Evolutionary conservation across 2,329 filamentous ascomycete species (phyloP), one percentile per base, ranked within the genome.

Genomic region (Chrysoporthe puriensis): DNA sequence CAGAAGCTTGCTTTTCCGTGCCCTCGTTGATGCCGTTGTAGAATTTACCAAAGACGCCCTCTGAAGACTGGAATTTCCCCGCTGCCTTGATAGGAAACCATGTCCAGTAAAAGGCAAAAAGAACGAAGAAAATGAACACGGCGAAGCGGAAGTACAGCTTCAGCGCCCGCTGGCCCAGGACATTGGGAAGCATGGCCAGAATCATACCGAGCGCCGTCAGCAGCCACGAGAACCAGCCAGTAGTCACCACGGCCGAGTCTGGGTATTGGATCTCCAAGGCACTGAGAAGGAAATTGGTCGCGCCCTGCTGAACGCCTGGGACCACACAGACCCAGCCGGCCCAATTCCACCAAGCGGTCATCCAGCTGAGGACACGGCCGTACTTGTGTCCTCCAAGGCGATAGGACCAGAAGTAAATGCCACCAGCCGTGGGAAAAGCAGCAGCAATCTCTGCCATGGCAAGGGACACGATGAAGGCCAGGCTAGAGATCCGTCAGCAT

Each of bases 271-370:
- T 78, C 70, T 78, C 73, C 21, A 80, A 72, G n/a, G 77, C 78
- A 21, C 75, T 74, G n/a, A 80, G 72, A 18, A 81, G 71, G 69
- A 81, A 79, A 63, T 79, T 79, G 9, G 79, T 80, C 1, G 76
- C 69, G 7, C 78, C 79, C 70, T 80, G 78, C 68, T 79, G 77
- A 2, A 79, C 77, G 8, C 78, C 79, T 1, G 78, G 79, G 0
- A 80, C 77, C n/a, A 79, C 75, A 46, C 72, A 73, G 36, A 77
- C 64, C 77, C 76, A 78, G 36, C 76, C 76, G 14, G 73, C 73
- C 75, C 75, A 79, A 67, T 79, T 80, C 77, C 76, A 80, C 78
- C 78, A 80, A 4, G 77, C 79, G 34, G 79, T 79, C 76, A 80
- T 78, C 78, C 78, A 80, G 46, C 73, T 73, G 16, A 80, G 73